Evolutionary conservation across 805 yeast genomes (phyloP).

Genomic region (Candida railenensis): DNA sequence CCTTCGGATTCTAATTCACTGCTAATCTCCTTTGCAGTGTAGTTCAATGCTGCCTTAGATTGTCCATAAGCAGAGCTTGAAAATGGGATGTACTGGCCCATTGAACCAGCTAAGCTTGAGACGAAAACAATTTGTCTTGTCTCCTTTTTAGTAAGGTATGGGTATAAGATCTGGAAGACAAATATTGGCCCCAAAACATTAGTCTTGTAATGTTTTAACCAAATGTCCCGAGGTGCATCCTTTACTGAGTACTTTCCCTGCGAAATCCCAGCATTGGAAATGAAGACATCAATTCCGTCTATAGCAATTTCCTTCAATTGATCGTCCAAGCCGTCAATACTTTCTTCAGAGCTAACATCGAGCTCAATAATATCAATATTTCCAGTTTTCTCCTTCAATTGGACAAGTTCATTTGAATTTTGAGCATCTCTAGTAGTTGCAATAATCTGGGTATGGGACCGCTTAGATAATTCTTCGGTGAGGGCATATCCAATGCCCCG

Average conservation of each 20-base stretch:
- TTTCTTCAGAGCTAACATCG: conserved; percentile 18
- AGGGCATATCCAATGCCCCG: conserved; percentile 41
- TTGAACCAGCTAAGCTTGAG: conserved; percentile 26
- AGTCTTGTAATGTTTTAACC: conserved; percentile 11
- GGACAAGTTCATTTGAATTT: conserved; percentile 17
- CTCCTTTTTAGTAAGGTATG: conserved; percentile 19
- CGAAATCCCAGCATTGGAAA: conserved; percentile 28
- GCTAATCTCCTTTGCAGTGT: conserved; percentile 21
- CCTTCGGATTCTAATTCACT: conserved; percentile 21
- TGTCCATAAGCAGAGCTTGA: conserved; percentile 25
- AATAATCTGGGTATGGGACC: conserved; percentile 32
- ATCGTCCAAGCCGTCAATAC: conserved; percentile 12
- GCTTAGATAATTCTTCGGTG: conserved; percentile 21
- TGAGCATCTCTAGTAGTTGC: conserved; percentile 36
- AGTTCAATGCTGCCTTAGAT: conserved; percentile 38
- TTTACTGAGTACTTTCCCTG: conserved; percentile 13
- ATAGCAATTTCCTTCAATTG: conserved; percentile 9
- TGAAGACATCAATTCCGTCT: conserved; percentile 26
- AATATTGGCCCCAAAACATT: conserved; percentile 34
- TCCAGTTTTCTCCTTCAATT: conserved; percentile 5
- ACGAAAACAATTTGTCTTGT: conserved; percentile 27
- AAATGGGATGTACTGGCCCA: conserved; percentile 18
- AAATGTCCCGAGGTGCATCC: conserved; percentile 16
- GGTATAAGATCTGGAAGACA: conserved; percentile 23
- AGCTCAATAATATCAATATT: conserved; percentile 15